Conservation (phyloP, 148 eudicot species). For the Persicaria tinctoria region DNA sequence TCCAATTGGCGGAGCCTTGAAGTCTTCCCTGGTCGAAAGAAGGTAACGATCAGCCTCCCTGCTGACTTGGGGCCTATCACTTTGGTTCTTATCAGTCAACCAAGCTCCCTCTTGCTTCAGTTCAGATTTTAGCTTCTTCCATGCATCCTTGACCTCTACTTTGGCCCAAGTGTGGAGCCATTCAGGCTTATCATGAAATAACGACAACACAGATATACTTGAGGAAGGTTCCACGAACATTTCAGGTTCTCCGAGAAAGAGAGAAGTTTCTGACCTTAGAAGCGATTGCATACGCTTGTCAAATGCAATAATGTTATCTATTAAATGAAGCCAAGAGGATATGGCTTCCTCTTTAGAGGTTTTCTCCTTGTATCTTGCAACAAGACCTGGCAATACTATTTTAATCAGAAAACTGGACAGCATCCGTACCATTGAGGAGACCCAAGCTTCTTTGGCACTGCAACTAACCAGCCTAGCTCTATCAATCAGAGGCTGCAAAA, state of each 20-base stretch:
- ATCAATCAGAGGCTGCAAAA: conserved; percentile 52
- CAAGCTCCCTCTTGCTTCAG: conserved; percentile 33
- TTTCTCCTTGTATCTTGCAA: conserved; percentile 31
- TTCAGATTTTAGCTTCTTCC: conserved; percentile 39
- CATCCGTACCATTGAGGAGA: conserved; percentile 36
- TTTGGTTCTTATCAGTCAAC: conserved; percentile 20
- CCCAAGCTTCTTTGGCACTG: conserved; percentile 60
- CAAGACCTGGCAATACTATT: conserved; percentile 29
- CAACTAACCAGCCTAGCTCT: conserved; percentile 36
- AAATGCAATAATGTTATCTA: conserved; percentile 37
- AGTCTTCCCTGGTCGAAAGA: conserved; percentile 37
- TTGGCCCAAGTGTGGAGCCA: conserved; percentile 49
- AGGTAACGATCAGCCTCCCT: conserved; percentile 21
- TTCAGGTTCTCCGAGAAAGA: conserved; percentile 20
- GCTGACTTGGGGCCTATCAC: conserved; percentile 12
- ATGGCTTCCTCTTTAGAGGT: conserved; percentile 20
- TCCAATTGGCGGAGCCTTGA: conserved; percentile 39
- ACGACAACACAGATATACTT: conserved; percentile 30
- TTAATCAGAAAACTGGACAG: conserved; percentile 35
- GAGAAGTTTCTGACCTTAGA: conserved; percentile 31
- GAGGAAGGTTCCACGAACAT: conserved; percentile 18
- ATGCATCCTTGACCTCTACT: conserved; percentile 44
- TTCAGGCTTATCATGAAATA: conserved; percentile 40
- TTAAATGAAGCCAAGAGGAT: conserved; percentile 46
- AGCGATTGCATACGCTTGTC: conserved; percentile 37